A percentile compares a stretch with the other conserved stretches of the same genome.
These are phyloP conservation scores for Clonostachys byssicola DNA, from an alignment of 2,329 filamentous ascomycete genomes.

Conservation along the genomic window DNA sequence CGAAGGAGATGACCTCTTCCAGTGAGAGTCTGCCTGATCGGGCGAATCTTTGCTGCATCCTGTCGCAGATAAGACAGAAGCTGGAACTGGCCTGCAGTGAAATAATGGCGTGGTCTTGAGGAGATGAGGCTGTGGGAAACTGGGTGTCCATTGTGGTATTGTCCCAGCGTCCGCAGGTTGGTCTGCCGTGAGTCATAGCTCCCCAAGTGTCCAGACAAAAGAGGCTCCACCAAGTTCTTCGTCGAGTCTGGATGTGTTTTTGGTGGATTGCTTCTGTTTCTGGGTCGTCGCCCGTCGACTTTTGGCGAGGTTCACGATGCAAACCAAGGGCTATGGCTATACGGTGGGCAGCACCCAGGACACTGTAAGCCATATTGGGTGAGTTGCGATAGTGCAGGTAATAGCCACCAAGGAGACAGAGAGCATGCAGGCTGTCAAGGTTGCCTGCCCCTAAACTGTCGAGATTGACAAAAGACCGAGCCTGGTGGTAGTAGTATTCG, in stretches of 20 bases:
- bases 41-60: slow-evolving; percentile 20
- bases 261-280: slow-evolving; percentile 30
- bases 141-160: slow-evolving; percentile 20
- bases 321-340: slow-evolving; percentile 73
- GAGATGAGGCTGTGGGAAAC: slow-evolving; percentile 10
- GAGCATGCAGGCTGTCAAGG: slow-evolving; percentile 69
- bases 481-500: slow-evolving; percentile 50
- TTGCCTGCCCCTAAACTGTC: slow-evolving; percentile 55
- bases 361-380: slow-evolving; percentile 71
- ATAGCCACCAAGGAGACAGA: slow-evolving; percentile 69
- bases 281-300: slow-evolving; percentile 24
- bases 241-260: slow-evolving; percentile 44
- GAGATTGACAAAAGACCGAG: slow-evolving; percentile 46
- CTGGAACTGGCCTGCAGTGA: slow-evolving; percentile 15
- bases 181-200: slow-evolving; percentile 63
- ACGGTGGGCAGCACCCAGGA: slow-evolving; percentile 66
- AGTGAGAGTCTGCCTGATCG: slow-evolving; percentile 13
- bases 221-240: slow-evolving; percentile 69
- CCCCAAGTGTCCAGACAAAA: slow-evolving; percentile 72
- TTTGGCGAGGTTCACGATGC: slow-evolving; percentile 51
- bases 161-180: slow-evolving; percentile 27
- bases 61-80: slow-evolving; percentile 20
- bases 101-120: slow-evolving; percentile 15
- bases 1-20: slow-evolving; percentile 16
- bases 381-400: slow-evolving; percentile 77